These are phyloP conservation scores for Paradendryphiella salina DNA, from an alignment of 2,329 filamentous ascomycete genomes.

Conservation along the genomic window DNA sequence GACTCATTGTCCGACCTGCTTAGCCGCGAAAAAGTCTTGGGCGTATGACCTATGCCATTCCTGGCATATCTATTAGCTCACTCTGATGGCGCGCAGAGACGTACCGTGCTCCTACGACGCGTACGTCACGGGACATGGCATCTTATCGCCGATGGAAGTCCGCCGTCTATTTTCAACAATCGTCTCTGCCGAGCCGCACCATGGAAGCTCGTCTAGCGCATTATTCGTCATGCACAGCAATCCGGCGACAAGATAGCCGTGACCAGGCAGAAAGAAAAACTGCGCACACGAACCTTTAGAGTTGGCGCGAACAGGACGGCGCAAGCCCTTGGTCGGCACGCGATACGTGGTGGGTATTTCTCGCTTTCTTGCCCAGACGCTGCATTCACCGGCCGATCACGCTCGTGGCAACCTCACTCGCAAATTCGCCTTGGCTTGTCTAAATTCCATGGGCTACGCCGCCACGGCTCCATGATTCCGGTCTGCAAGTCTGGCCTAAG, in stretches of 20 bases:
- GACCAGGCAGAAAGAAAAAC: constrained; percentile 3
- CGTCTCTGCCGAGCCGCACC: constrained; percentile 25
- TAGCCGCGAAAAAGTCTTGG: constrained; percentile 18
- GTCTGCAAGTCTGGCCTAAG: constrained; percentile 6
- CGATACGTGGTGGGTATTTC: constrained; percentile 9
- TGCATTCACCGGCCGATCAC: constrained; percentile 1
- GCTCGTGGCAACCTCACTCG: too few species aligned
- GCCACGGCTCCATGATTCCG: constrained; percentile 9
- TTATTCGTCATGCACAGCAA: constrained; percentile 25
- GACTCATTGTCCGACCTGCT: constrained; percentile 17
- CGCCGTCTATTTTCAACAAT: constrained; percentile 30
- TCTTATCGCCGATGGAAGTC: constrained; percentile 29
- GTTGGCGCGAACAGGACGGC: constrained; percentile 16
- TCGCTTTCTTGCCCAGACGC: constrained; percentile 2
- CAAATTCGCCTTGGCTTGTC: constrained; percentile 11
- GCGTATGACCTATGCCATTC: constrained; percentile 33
- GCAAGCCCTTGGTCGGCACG: constrained; percentile 18
- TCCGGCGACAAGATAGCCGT: constrained; percentile 13
- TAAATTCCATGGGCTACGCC: neutral
- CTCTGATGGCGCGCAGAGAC: constrained; percentile 39
- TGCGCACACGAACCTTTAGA: constrained; percentile 15
- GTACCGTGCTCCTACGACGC: constrained; percentile 39
- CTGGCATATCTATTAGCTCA: constrained; percentile 40
- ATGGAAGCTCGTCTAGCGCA: constrained; percentile 28
- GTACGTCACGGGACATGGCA: constrained; percentile 31